phyloP scores from a whole-genome alignment of 1,139 yeast genomes.

The Hansenula lynferdii region DNA sequence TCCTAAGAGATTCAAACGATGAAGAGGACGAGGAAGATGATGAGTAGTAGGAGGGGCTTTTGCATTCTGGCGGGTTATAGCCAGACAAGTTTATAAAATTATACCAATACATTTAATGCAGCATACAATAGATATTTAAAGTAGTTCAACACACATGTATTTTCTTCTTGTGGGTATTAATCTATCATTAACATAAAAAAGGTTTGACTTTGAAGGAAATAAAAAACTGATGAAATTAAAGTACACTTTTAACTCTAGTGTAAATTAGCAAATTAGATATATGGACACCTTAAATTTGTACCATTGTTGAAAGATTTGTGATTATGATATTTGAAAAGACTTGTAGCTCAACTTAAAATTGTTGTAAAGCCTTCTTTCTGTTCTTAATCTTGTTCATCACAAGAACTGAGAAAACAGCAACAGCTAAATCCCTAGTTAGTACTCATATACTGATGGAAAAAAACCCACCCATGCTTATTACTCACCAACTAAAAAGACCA shows the following conservation, averaged over 20 bases:
- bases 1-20: constrained; percentile 15
- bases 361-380: constrained; percentile 29
- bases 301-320: too few species aligned
- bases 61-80: too few species aligned
- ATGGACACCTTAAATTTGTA: too few species aligned
- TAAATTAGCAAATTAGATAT: too few species aligned
- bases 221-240: too few species aligned
- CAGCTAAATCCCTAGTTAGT: constrained; percentile 1
- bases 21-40: constrained; percentile 12
- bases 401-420: constrained; percentile 25
- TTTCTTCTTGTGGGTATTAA: not conserved
- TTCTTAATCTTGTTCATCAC: constrained; percentile 28
- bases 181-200: not conserved
- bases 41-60: not conserved
- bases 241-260: too few species aligned
- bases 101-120: not conserved
- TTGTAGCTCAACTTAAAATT: constrained; percentile 25
- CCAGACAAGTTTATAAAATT: not conserved
- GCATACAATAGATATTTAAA: too few species aligned
- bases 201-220: too few species aligned
- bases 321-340: too few species aligned
- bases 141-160: too few species aligned
- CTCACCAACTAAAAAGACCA: constrained; percentile 32
- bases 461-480: not conserved
- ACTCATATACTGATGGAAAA: not conserved